Conservation (phyloP, 2,329 filamentous ascomycete genomes). For the Verticillium dahliae region DNA sequence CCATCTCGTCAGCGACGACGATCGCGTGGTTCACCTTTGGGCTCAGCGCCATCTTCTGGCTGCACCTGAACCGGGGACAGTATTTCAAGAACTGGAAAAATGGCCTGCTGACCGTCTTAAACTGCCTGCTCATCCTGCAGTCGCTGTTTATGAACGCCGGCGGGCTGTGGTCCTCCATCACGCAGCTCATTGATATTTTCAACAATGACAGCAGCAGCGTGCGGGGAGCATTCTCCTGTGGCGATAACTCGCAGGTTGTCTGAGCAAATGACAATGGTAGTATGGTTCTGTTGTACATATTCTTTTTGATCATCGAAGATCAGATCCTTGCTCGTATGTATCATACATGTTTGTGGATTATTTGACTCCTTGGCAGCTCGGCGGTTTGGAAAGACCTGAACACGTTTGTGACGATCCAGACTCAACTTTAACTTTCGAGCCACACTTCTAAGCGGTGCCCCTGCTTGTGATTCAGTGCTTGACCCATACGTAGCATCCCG, state of each 20-base stretch:
- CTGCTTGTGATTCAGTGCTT: too few species aligned
- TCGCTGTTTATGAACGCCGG: conserved; percentile 27
- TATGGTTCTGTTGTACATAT: neutral
- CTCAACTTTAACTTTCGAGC: too few species aligned
- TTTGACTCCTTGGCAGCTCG: too few species aligned
- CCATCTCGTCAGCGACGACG: conserved; percentile 27
- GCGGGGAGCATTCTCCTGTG: conserved; percentile 24
- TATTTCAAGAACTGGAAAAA: conserved; percentile 20
- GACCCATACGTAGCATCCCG: too few species aligned
- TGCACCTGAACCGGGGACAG: conserved; percentile 26
- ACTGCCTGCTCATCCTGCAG: conserved; percentile 23
- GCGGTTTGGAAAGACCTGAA: too few species aligned
- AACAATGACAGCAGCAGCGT: conserved; percentile 18
- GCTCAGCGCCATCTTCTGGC: conserved; percentile 26
- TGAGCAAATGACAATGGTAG: neutral
- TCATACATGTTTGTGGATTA: neutral
- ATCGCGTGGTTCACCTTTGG: conserved; percentile 28
- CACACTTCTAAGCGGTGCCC: too few species aligned
- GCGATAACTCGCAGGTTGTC: conserved; percentile 25
- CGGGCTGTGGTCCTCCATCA: conserved; percentile 26
- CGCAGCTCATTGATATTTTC: conserved; percentile 22
- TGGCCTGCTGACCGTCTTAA: conserved; percentile 19
- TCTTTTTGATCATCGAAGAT: neutral
- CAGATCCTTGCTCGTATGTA: neutral
- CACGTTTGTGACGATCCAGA: too few species aligned